Evolutionary conservation across 805 yeast species (phyloP).

Genomic region (Saccharomycopsis sp.): DNA sequence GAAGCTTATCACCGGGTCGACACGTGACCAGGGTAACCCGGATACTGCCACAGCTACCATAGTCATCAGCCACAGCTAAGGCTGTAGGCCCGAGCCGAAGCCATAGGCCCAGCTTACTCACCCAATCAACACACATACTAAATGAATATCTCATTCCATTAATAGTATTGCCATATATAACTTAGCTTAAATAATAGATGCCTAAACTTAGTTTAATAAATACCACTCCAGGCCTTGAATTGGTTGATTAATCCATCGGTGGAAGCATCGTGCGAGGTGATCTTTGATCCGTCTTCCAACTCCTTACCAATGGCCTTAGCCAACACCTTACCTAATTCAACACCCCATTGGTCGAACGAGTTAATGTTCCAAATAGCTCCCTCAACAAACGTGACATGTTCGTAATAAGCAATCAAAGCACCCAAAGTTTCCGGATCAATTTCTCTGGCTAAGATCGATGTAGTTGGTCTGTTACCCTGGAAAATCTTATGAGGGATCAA

Average conservation of each 20-base stretch:
- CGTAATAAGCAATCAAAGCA: slow-evolving; percentile 95
- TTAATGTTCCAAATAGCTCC: slow-evolving; percentile 99
- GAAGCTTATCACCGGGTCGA: no score
- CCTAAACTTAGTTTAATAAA: slow-evolving; percentile 22
- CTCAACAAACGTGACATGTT: slow-evolving; percentile 93
- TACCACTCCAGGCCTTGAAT: slow-evolving; percentile 76
- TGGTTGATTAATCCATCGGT: slow-evolving; percentile 92
- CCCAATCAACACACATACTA: no score
- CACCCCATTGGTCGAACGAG: slow-evolving; percentile 99
- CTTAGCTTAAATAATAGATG: background rate
- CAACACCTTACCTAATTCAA: slow-evolving; percentile 94
- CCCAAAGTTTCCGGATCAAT: slow-evolving; percentile 96
- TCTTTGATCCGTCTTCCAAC: slow-evolving; percentile 54
- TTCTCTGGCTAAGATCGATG: slow-evolving; percentile 91
- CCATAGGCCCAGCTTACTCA: no score
- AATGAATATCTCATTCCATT: no score
- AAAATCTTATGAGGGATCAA: slow-evolving; percentile 93
- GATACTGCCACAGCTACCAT: no score
- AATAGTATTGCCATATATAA: background rate
- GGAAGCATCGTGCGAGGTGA: slow-evolving; percentile 76
- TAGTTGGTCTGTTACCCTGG: slow-evolving; percentile 98
- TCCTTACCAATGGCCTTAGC: slow-evolving; percentile 94
- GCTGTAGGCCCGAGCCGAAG: no score
- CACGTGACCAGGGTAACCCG: no score
- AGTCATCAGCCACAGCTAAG: no score